Base-by-base conservation (phyloP, 257 asterid species). In the Fraxinus quadrangulata region DNA sequence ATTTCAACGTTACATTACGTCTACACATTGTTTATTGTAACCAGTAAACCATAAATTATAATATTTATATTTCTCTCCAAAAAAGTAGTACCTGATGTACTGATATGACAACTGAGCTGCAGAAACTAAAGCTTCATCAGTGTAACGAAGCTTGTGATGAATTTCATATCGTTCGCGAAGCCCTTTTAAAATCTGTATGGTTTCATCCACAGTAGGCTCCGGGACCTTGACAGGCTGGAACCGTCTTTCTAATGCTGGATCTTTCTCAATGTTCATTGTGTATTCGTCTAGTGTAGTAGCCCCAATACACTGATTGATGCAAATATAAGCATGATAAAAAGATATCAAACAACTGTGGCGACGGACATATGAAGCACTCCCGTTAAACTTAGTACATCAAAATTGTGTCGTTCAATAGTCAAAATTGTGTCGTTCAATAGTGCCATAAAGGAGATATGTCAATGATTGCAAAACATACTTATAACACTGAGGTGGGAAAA, bases 191-290 rank as follows among this genome's bases (percentile, higher is more conserved):
- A 95, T 95, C 86, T 86, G 97, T 89, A 95, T 91, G 70, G 98
- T 86, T 79, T 95, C 99, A 74, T 93, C 99, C 67, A 93, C 98
- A 4, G 97, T 81, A 54, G 99, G 99, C 72, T 95, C 98, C 12
- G 99, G 99, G 65, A 95, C 98, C 88, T 84, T 93, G 33, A 95
- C 98, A 10, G 99, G 99, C 79, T 93, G 98, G 82, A 95, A 95
- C 84, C 99, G 86, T 79, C 99, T 89, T 83, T 95, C 97, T 34
- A 95, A 56, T 49, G 98, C 98, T n/a, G 99, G 97, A 85, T 95
- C 99, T 84, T 95, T 95, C 82, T 95, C 99, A 11, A 95, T 91
- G 84, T 91, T 96, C 82, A 91, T 90, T 70, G 97, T 81, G 89
- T 92, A 92, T 84, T 91, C 97, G 80, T 94, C 97, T 0, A 92